Evolutionary conservation across 306 rosid species (phyloP).

Genomic region (Adenanthera pavonina): DNA sequence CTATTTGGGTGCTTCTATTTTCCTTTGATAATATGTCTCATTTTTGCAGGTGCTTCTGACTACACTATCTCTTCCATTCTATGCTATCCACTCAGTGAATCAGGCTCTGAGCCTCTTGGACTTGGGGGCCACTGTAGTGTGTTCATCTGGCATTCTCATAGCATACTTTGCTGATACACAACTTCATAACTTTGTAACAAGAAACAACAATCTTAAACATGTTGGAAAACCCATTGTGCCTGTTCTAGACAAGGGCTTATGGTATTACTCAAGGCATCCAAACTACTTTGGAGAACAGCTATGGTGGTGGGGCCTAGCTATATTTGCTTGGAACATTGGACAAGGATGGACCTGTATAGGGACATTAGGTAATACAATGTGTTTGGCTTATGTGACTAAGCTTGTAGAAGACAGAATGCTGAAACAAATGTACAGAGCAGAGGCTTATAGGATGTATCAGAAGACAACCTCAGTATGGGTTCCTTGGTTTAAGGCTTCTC

Average conservation of each 20-base stretch:
- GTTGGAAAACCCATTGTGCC: conserved; percentile 58
- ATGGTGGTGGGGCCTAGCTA: conserved; percentile 96
- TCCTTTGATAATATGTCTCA: neutral
- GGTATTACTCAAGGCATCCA: conserved; percentile 85
- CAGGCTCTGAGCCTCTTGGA: conserved; percentile 70
- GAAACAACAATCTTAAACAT: conserved; percentile 63
- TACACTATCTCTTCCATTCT: conserved; percentile 76
- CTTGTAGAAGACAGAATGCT: conserved; percentile 88
- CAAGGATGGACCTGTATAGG: conserved; percentile 74
- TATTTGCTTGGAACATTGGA: conserved; percentile 81
- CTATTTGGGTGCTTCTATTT: neutral
- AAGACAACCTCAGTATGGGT: conserved; percentile 88
- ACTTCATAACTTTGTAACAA: conserved; percentile 65
- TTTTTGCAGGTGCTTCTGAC: conserved; percentile 69
- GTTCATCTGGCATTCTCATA: conserved; percentile 64
- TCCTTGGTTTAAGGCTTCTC: conserved; percentile 79
- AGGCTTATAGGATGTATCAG: conserved; percentile 81
- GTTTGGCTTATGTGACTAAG: conserved; percentile 84
- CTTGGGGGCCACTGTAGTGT: conserved; percentile 59
- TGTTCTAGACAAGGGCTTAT: conserved; percentile 74
- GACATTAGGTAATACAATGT: conserved; percentile 65
- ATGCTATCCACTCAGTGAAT: conserved; percentile 66
- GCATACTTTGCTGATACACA: conserved; percentile 89
- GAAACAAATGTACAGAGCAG: conserved; percentile 66
- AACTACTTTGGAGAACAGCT: conserved; percentile 90